These are phyloP conservation scores for Fusarium poae DNA, from an alignment of 2,329 filamentous ascomycete genomes.

Conservation along the genomic window DNA sequence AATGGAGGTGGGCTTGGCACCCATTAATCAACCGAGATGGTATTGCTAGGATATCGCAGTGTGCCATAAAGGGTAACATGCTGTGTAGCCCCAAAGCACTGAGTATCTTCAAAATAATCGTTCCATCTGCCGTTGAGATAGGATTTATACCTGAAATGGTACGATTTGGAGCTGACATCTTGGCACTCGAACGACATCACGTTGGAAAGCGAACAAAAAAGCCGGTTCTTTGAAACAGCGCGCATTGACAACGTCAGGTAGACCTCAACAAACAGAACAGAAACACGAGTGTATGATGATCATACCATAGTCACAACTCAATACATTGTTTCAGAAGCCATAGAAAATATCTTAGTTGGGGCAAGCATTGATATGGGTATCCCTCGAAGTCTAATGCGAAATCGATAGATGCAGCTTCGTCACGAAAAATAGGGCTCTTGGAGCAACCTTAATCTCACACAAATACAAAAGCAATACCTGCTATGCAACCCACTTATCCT, in stretches of 20 bases:
- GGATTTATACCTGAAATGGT: constrained; percentile 5
- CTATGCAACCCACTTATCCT: too few relatives aligned
- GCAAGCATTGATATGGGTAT: too few relatives aligned
- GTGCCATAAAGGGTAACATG: not conserved
- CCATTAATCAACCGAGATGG: constrained; percentile 8
- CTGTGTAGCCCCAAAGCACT: constrained; percentile 3
- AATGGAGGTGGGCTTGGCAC: constrained; percentile 9
- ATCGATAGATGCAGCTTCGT: too few relatives aligned
- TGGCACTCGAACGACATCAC: constrained; percentile 2
- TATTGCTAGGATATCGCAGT: not conserved
- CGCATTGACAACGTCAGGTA: constrained; percentile 1
- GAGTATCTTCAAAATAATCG: not conserved
- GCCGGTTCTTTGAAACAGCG: not conserved
- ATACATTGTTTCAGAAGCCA: constrained; percentile 40
- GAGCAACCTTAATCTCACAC: too few relatives aligned
- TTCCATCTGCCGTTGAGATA: constrained; percentile 3
- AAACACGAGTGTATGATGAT: not conserved
- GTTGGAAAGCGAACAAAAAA: not conserved
- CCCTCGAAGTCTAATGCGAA: too few relatives aligned
- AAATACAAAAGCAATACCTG: too few relatives aligned
- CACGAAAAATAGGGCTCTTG: too few relatives aligned
- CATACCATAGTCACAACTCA: constrained; percentile 14
- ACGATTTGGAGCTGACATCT: constrained; percentile 6
- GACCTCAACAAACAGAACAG: constrained; percentile 13
- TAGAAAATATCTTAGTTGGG: constrained; percentile 24